Percentiles rank a stretch among this genome's conserved stretches.
These are phyloP conservation scores for Cetraspora pellucida DNA, from an alignment of 192 early-diverging fungal species.

Conservation along the genomic window DNA sequence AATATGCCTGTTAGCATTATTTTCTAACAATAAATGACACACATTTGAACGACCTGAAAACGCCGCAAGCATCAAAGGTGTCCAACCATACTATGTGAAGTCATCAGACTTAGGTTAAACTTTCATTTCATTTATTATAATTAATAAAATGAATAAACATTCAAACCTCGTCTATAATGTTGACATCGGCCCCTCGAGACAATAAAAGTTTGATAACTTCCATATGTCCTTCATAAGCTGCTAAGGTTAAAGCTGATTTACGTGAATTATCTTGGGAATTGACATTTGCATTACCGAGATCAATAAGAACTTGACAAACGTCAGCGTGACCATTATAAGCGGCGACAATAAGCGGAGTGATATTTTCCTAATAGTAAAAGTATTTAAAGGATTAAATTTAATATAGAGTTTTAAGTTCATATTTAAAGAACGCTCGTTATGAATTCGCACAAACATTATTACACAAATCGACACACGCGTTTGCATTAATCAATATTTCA, in stretches of 20 bases:
- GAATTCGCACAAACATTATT: constrained; percentile 41
- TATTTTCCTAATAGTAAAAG: constrained; percentile 36
- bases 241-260: constrained; percentile 44
- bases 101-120: not conserved
- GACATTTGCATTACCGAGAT: constrained; percentile 45
- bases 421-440: not conserved
- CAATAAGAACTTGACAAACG: constrained; percentile 49
- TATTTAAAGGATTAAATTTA: not conserved
- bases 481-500: constrained; percentile 41
- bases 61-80: constrained; percentile 48
- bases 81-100: constrained; percentile 42
- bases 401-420: not conserved
- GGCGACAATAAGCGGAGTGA: constrained; percentile 71
- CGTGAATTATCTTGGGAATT: constrained; percentile 46
- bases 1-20: constrained; percentile 41
- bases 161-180: constrained; percentile 38
- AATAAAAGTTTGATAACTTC: constrained; percentile 41
- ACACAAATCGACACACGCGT: constrained; percentile 37
- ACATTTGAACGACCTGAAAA: constrained; percentile 40
- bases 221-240: constrained; percentile 42
- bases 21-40: constrained; percentile 40
- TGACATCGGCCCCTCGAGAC: constrained; percentile 38
- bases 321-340: constrained; percentile 53
- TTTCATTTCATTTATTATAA: not conserved
- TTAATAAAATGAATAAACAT: not conserved